These are phyloP conservation scores for Crotalaria pallida DNA, from an alignment of 306 rosid species.

Conservation along the genomic window DNA sequence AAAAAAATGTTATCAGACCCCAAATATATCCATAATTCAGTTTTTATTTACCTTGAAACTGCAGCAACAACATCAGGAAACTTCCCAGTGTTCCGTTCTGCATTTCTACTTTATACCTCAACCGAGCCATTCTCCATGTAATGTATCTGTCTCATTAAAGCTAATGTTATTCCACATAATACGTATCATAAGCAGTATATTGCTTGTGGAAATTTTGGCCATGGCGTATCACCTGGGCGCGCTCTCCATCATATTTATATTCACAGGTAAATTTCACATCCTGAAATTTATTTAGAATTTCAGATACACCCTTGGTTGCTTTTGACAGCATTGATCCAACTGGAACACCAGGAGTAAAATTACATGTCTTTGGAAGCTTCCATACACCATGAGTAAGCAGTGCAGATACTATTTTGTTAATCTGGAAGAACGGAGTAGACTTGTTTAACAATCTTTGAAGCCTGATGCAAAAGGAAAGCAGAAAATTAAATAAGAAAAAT, in stretches of 20 bases:
- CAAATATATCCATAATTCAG: background rate
- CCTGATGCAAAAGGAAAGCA: constrained; percentile 55
- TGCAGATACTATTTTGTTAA: constrained; percentile 69
- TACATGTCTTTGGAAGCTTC: constrained; percentile 64
- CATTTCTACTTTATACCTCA: constrained; percentile 91
- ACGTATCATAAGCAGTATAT: constrained; percentile 6
- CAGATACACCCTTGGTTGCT: constrained; percentile 73
- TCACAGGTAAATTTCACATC: constrained; percentile 84
- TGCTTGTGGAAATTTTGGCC: constrained; percentile 1
- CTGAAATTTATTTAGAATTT: constrained; percentile 70
- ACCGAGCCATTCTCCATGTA: constrained; percentile 77
- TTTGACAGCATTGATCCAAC: constrained; percentile 92
- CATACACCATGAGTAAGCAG: constrained; percentile 74
- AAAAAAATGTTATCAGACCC: background rate
- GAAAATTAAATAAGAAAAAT: background rate
- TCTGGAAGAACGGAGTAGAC: constrained; percentile 80
- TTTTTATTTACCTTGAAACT: constrained; percentile 58
- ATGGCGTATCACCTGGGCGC: constrained; percentile 74
- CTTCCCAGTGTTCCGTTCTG: constrained; percentile 85
- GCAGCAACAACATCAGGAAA: constrained; percentile 76
- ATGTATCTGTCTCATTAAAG: constrained; percentile 60
- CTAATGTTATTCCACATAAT: constrained; percentile 14
- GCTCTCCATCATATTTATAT: constrained; percentile 91
- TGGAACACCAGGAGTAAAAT: constrained; percentile 78
- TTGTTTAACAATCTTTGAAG: constrained; percentile 73